Conservation (phyloP, 2,329 filamentous ascomycete genomes). For the Trichoderma lentiforme region DNA sequence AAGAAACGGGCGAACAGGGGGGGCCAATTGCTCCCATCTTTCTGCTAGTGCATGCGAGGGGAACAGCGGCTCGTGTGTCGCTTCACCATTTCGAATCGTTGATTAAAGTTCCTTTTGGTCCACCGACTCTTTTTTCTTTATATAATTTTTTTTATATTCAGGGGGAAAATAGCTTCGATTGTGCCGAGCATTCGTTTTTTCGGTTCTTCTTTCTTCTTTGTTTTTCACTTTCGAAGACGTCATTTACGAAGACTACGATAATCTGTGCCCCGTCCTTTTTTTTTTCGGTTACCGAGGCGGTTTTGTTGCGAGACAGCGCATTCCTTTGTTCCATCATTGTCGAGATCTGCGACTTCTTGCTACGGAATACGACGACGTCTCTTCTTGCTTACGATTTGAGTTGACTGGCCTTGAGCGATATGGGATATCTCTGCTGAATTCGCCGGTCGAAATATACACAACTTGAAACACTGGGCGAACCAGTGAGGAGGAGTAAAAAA, state of each 20-base stretch:
- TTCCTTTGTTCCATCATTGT: background rate
- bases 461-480: background rate
- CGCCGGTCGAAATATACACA: conserved; percentile 10
- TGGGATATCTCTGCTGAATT: conserved; percentile 27
- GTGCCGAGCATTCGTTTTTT: background rate
- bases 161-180: background rate
- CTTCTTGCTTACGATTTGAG: background rate
- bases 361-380: background rate
- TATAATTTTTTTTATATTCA: background rate
- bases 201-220: background rate
- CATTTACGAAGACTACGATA: background rate
- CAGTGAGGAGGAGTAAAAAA: background rate
- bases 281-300: background rate
- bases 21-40: background rate
- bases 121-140: conserved; percentile 2
- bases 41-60: background rate
- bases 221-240: background rate
- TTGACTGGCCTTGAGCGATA: conserved; percentile 20
- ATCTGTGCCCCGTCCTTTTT: background rate
- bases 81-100: background rate
- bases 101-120: conserved; percentile 3
- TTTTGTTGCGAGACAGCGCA: background rate
- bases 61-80: background rate
- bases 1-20: background rate
- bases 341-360: background rate